Evolutionary conservation across 371 early-diverging fungal species (phyloP).

Genomic region (Mucor ambiguus): DNA sequence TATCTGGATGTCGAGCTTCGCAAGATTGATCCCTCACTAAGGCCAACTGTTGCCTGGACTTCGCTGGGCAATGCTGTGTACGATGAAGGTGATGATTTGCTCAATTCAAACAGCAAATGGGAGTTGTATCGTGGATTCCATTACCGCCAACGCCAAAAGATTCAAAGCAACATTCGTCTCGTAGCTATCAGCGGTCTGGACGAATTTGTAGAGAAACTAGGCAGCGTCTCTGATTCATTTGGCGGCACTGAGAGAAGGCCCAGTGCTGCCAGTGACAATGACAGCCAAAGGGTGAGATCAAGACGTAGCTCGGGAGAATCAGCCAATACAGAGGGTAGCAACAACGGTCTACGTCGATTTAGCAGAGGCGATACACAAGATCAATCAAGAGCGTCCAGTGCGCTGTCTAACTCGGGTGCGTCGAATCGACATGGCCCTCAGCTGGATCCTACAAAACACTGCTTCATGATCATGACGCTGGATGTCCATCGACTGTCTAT

Average conservation of each 20-base stretch:
- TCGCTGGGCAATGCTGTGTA: slow-evolving; percentile 21
- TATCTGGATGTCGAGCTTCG: slow-evolving; percentile 39
- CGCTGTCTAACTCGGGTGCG: slow-evolving; percentile 26
- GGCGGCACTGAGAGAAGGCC: slow-evolving; percentile 34
- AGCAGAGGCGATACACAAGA: slow-evolving; percentile 21
- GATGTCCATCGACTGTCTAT: slow-evolving; percentile 59
- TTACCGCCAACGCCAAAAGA: slow-evolving; percentile 27
- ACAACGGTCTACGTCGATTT: not conserved
- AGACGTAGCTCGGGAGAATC: slow-evolving; percentile 41
- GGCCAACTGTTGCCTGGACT: slow-evolving; percentile 46
- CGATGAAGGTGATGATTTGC: not conserved
- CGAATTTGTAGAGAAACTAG: slow-evolving; percentile 56
- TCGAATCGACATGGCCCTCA: slow-evolving; percentile 10
- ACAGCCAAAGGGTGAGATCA: slow-evolving; percentile 28
- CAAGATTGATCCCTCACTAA: slow-evolving; percentile 34
- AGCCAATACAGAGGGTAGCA: slow-evolving; percentile 18
- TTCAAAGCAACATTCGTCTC: slow-evolving; percentile 48
- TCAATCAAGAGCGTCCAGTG: slow-evolving; percentile 34
- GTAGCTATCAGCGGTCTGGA: slow-evolving; percentile 61
- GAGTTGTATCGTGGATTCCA: slow-evolving; percentile 35
- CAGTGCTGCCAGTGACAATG: slow-evolving; percentile 50
- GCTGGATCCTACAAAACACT: slow-evolving; percentile 47
- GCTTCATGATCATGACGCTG: slow-evolving; percentile 66
- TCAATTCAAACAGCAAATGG: slow-evolving; percentile 26
- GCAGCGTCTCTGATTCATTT: slow-evolving; percentile 29